Percentiles rank a stretch among this genome's conserved stretches.
Conservation (phyloP, 441 rosid genomes). For the Arabidopsis lyrata region DNA sequence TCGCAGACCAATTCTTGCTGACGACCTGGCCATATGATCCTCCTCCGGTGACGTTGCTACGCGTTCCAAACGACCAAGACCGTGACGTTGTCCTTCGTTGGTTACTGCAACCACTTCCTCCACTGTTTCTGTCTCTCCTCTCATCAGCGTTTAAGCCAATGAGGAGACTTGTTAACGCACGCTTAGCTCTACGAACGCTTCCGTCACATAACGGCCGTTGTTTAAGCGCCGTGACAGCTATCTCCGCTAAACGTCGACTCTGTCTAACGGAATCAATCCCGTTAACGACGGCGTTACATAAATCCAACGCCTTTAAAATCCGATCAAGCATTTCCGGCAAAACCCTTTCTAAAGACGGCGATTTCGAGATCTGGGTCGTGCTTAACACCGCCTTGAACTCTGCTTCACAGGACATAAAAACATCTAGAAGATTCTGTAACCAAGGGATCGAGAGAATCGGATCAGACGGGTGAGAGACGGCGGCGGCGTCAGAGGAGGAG, state of each 20-base stretch:
- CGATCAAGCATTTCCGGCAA: conserved; percentile 83
- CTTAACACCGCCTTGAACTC: conserved; percentile 75
- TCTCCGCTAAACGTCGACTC: conserved; percentile 72
- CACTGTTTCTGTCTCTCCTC: conserved; percentile 48
- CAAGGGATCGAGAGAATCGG: conserved; percentile 74
- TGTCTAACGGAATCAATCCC: conserved; percentile 78
- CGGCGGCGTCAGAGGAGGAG: conserved; percentile 7
- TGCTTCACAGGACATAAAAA: conserved; percentile 77
- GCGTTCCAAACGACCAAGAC: conserved; percentile 79
- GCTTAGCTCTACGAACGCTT: conserved; percentile 77
- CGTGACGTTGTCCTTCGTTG: conserved; percentile 57
- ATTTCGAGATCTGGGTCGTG: conserved; percentile 65
- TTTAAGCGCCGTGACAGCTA: conserved; percentile 69
- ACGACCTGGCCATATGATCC: conserved; percentile 45
- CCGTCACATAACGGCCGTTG: conserved; percentile 78
- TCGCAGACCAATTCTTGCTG: conserved; percentile 85
- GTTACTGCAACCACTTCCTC: conserved; percentile 28
- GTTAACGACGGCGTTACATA: conserved; percentile 75
- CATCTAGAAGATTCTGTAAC: conserved; percentile 77
- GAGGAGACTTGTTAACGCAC: conserved; percentile 61
- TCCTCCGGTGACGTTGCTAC: conserved; percentile 66
- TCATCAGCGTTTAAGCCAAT: conserved; percentile 53
- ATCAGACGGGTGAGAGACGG: conserved; percentile 9
- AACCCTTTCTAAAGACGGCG: conserved; percentile 74
- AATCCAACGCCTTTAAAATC: conserved; percentile 68